Evolutionary conservation across 2,329 filamentous ascomycete species (phyloP), one percentile per base, ranked within the genome.

Genomic region (Dothistroma septosporum): DNA sequence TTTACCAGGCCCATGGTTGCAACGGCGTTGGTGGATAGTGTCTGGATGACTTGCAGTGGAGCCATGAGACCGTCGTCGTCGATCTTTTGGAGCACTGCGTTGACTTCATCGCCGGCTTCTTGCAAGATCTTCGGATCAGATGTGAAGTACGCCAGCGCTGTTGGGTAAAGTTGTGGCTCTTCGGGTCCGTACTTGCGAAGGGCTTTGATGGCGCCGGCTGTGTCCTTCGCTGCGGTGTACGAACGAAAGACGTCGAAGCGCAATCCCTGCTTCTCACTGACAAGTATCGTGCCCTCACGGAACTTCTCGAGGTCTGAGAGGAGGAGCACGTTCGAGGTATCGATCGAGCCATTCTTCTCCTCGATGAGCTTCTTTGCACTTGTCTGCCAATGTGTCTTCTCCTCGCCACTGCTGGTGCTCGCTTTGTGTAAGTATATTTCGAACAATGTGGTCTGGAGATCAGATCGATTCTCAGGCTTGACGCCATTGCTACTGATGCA

Each of bases 1-100:
- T 97, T 97, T 64, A 99, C 88, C 83, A 97, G 92, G 55, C 93
- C 94, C 90, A 99, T 97, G 0, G 92, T 97, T 0, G 95, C 93
- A 2, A 97, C 91, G 6, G 87, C 84, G 67, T 89, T 90, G 56
- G 83, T 83, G 62, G 85, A 87, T 14, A 99, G 83, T 0, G 92
- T 94, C 75, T 99, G 93, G 16, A 99, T 94, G 33, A 99, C 94
- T 74, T 99, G 94, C 4, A 99, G 80, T 0, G 94, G 94, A 0
- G 94, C 93, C 90, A 99, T 94, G 41, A 99, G 84, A 0, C 91
- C 88, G 69, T 96, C 92, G 64, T 88, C 84, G 72, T 97, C 91
- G 67, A 99, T 97, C 70, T 90, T 92, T 65, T 86, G 83, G 11
- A 99, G 82, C 1, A 99, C 88, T 0, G 79, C 81, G 59, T 91